Conservation (phyloP, 139 green algal species). For the Micractinium sp. region DNA sequence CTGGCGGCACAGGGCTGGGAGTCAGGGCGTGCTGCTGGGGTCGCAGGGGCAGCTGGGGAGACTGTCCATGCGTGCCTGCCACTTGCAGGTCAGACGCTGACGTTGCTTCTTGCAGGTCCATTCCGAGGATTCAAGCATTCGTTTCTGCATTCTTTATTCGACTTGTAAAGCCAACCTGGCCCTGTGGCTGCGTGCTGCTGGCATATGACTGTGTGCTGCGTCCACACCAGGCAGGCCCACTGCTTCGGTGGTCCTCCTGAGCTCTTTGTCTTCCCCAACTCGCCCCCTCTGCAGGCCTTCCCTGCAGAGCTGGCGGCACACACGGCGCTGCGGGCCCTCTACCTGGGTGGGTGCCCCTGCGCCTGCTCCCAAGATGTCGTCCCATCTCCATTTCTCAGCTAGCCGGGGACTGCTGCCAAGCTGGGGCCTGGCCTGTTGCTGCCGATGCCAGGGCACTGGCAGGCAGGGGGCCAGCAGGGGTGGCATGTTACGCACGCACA, state of each 20-base stretch:
- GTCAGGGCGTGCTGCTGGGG: too few species aligned
- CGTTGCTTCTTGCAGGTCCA: neutral
- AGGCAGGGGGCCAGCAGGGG: neutral
- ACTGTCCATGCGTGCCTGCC: neutral
- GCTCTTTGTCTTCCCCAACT: neutral
- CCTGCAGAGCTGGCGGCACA: constrained; percentile 17
- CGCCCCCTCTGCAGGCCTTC: constrained; percentile 2
- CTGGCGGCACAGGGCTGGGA: neutral
- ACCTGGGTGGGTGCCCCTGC: constrained; percentile 11
- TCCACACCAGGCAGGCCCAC: neutral
- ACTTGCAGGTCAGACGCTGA: neutral
- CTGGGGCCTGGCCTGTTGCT: neutral
- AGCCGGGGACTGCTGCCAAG: too few species aligned
- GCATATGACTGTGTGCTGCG: neutral
- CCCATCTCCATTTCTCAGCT: too few species aligned
- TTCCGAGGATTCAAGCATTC: neutral
- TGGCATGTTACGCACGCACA: too few species aligned
- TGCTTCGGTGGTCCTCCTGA: neutral
- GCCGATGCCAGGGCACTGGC: neutral
- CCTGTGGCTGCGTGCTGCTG: neutral
- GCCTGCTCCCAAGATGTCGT: too few species aligned
- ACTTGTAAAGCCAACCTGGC: neutral
- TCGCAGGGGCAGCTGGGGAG: too few species aligned
- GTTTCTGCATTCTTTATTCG: neutral
- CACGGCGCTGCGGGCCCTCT: constrained; percentile 11